Evolutionary conservation across 2,329 filamentous ascomycete species (phyloP).

Genomic region (Leptographium wingfieldii): DNA sequence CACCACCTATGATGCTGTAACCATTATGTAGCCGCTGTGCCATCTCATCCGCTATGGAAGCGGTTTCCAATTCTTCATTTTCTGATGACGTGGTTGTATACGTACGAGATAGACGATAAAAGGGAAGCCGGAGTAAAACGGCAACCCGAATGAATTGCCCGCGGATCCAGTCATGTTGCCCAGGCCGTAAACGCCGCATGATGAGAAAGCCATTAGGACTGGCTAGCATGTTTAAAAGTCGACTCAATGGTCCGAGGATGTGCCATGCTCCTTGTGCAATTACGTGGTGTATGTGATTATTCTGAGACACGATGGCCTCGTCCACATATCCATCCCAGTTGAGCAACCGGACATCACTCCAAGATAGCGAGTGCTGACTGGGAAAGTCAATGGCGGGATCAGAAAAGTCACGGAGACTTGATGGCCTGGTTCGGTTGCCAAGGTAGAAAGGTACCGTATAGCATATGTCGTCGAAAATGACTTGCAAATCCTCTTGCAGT

Average conservation of each 20-base stretch:
- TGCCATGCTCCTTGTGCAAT: conserved; percentile 1
- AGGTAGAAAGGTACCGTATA: neutral
- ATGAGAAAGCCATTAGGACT: neutral
- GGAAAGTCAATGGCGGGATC: conserved; percentile 1
- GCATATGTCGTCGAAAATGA: neutral
- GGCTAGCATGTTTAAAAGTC: neutral
- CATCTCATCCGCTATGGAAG: neutral
- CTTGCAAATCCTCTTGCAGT: neutral
- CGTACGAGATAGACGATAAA: neutral
- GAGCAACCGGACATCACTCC: neutral
- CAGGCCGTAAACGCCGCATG: neutral
- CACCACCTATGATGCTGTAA: neutral
- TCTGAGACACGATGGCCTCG: neutral
- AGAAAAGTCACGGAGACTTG: neutral
- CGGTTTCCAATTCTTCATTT: neutral
- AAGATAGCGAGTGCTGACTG: neutral
- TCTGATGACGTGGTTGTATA: neutral
- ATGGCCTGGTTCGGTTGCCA: neutral
- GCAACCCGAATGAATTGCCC: neutral
- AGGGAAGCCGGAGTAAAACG: neutral
- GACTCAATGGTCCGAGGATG: neutral
- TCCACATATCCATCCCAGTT: neutral
- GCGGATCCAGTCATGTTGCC: conserved; percentile 1
- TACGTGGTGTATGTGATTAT: neutral
- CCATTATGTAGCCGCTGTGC: neutral